Conservation (phyloP, 208 protist species). For the Crithidia bombi region DNA sequence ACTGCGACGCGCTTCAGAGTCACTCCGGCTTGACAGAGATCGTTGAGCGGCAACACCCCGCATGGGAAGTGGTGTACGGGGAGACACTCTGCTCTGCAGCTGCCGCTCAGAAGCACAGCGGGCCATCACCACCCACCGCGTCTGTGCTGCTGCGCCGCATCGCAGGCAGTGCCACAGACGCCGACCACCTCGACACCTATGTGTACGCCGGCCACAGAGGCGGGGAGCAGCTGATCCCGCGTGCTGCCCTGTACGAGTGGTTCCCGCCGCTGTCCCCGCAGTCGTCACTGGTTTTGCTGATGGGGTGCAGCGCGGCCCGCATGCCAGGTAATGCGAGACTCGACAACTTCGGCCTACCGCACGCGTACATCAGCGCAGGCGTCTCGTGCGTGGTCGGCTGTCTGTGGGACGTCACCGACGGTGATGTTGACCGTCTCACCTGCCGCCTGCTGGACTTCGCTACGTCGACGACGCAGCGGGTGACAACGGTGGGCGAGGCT, state of each 20-base stretch:
- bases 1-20: constrained; percentile 29
- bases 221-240: constrained; percentile 55
- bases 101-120: background rate
- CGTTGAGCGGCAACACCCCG: constrained; percentile 21
- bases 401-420: constrained; percentile 84
- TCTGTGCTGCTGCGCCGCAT: constrained; percentile 28
- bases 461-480: no score
- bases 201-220: constrained; percentile 75
- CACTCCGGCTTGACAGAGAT: constrained; percentile 11
- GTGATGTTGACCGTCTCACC: constrained; percentile 78
- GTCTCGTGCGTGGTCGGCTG: constrained; percentile 58
- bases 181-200: constrained; percentile 37
- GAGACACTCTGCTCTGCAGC: constrained; percentile 14
- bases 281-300: constrained; percentile 51
- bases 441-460: constrained; percentile 36
- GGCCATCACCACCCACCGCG: background rate
- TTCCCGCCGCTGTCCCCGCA: constrained; percentile 24
- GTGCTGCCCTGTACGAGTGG: constrained; percentile 53
- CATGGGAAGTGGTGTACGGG: constrained; percentile 35
- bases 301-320: constrained; percentile 85
- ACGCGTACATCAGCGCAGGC: constrained; percentile 79
- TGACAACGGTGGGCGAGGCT: constrained; percentile 48
- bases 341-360: constrained; percentile 69
- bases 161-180: background rate
- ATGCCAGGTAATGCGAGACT: constrained; percentile 38